phyloP scores from a whole-genome alignment of 2,329 filamentous ascomycete genomes.

The Aspergillus costaricaensis region DNA sequence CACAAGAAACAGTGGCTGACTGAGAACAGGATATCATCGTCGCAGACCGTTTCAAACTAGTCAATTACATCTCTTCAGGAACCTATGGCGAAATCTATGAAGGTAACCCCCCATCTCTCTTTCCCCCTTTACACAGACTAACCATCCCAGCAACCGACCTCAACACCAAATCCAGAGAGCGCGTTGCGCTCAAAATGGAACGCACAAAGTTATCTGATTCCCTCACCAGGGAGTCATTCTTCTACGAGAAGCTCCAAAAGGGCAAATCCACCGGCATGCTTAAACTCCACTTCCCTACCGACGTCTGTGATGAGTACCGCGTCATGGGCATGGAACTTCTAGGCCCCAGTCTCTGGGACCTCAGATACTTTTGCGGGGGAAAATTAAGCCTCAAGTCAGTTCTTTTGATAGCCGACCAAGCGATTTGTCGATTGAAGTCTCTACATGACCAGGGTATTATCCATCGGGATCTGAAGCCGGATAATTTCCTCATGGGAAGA shows the following conservation, averaged over 20 bases:
- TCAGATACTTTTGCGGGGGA: neutral
- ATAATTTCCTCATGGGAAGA: neutral
- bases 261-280: neutral
- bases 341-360: neutral
- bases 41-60: neutral
- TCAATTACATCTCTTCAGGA: neutral
- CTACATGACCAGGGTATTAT: neutral
- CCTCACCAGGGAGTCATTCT: neutral
- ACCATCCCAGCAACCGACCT: neutral
- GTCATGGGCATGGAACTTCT: neutral
- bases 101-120: neutral
- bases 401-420: neutral
- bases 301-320: neutral
- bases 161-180: neutral
- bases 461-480: slow-evolving; percentile 2
- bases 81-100: neutral
- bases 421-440: neutral
- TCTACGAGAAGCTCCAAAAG: neutral
- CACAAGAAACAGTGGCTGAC: neutral
- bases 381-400: neutral
- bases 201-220: neutral
- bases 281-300: neutral
- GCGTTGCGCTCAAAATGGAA: slow-evolving; percentile 1
- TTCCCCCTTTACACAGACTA: neutral
- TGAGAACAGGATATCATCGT: neutral